Base-by-base conservation (phyloP, 345 rosid species). In the Arabidopsis thaliana region DNA sequence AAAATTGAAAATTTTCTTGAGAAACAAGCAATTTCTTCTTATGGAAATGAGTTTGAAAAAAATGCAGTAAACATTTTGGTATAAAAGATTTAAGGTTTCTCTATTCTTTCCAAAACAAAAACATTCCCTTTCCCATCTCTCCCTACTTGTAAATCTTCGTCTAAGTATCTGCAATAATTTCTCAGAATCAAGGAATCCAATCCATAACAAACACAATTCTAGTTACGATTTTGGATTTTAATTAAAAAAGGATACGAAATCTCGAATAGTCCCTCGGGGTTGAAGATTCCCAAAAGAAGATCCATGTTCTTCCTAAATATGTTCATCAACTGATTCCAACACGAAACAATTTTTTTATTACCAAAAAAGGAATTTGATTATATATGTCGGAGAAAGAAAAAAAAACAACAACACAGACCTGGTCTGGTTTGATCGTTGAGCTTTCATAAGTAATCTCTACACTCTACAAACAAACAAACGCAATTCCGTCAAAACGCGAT, bases 191-290 rank as follows among this genome's bases (percentile, higher is more conserved):
- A 87, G 88, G 87, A 81, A 46, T 34, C 28, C 28, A 25, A 56
- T 63, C 65, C 46, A 65, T 0, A 46, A 3, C 8, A 9, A 33
- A 20, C 20, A 30, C 7, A 34, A n/a, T 8, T 16, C 20, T 16
- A 33, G 62, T 46, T 44, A 53, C 4, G 6, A 1, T 36, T 25
- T 10, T 34, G 5, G 3, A 37, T 4, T 22, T 14, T 8, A 8
- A 49, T 7, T 4, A 28, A 0, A 49, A 74, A 81, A 87, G 94
- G 94, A 89, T 94, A 91, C 95, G 97, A 78, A 53, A 91, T 87
- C 79, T 94, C 96, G 30, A 90, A 90, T 89, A 87, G 89, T 2
- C 98, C 97, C 45, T 90, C 91, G 0, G 89, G 96, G 70, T 91
- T 88, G 73, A 94, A 94, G 77, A 94, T 84, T 42, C 83, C 73